Evolutionary conservation across 2,329 filamentous ascomycete genomes (phyloP), one percentile per base, ranked within the genome.

Genomic region (Xylariales sp.): DNA sequence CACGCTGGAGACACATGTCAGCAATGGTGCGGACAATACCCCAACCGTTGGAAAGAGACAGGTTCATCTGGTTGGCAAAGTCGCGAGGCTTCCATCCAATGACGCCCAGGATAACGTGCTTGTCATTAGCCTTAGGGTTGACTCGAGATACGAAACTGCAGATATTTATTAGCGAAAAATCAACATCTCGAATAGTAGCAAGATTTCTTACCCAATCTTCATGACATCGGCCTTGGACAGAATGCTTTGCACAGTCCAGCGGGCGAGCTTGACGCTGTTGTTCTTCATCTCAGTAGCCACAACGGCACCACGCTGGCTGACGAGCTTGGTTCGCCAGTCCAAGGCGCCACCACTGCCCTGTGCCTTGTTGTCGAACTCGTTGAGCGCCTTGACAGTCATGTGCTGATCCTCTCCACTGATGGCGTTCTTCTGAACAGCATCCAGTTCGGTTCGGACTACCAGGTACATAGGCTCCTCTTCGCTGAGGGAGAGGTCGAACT

Each of bases 271-370:
- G 85, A 88, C 95, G 60, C 83, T 89, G 79, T 98, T 98, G 81
- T 98, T 98, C 87, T 98, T 98, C 93, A 98, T 98, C 74, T 98
- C 93, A 11, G 93, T 98, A 15, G 93, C 93, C 18, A 98, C 86
- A 29, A 98, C 91, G 40, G 93, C 93, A 81, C 93, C 93, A 56
- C 93, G 85, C 72, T 96, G 90, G 54, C 83, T 88, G 48, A 87
- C 85, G 43, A 98, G 79, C 78, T 98, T 98, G 51, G 83, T 85
- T 62, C 93, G 80, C 93, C 93, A 98, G 76, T 98, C 93, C 37
- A 98, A 77, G 39, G 93, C 93, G 48, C 91, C 89, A 51, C 93
- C 93, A 50, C 87, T 88, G 53, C 93, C 93, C 62, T 94, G 90
- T 17, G 93, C 93, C 74, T 95, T 96, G 80, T 81, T 89, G 72